Evolutionary conservation across 1,284 basidiomycete species (phyloP).

Genomic region (Meira miltonrushii): DNA sequence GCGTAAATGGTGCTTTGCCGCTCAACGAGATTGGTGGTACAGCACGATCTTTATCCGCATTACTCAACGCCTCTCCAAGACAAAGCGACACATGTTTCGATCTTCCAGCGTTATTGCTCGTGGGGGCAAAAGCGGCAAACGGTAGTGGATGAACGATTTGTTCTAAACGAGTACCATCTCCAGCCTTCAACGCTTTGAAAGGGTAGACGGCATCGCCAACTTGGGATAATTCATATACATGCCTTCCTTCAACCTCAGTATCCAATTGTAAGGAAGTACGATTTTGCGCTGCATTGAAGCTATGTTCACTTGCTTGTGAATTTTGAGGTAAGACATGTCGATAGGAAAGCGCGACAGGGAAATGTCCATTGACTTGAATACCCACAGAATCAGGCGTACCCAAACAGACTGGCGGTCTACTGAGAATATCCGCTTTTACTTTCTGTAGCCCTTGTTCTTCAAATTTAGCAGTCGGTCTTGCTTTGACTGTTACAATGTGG

Average conservation of each 20-base stretch:
- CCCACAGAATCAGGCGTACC: slow-evolving; percentile 72
- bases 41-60: background rate
- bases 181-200: slow-evolving; percentile 13
- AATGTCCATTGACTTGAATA: slow-evolving; percentile 68
- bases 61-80: slow-evolving; percentile 36
- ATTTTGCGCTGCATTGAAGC: slow-evolving; percentile 78
- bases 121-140: slow-evolving; percentile 17
- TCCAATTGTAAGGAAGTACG: slow-evolving; percentile 76
- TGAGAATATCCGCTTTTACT: slow-evolving; percentile 26
- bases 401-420: slow-evolving; percentile 73
- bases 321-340: slow-evolving; percentile 23
- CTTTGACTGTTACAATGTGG: slow-evolving; percentile 70
- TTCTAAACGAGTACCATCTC: slow-evolving; percentile 60
- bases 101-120: slow-evolving; percentile 4
- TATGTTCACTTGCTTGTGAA: slow-evolving; percentile 47
- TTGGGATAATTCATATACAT: slow-evolving; percentile 81
- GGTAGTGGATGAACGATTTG: slow-evolving; percentile 30
- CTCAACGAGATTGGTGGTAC: slow-evolving; percentile 18
- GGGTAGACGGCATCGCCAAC: slow-evolving; percentile 74
- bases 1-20: slow-evolving; percentile 80
- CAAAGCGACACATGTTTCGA: slow-evolving; percentile 62
- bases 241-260: slow-evolving; percentile 70
- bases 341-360: slow-evolving; percentile 29
- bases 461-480: slow-evolving; percentile 59
- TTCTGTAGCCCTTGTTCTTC: slow-evolving; percentile 15